These are phyloP conservation scores for Hyphopichia burtonii DNA, from an alignment of 1,139 yeast genomes.

Conservation along the genomic window DNA sequence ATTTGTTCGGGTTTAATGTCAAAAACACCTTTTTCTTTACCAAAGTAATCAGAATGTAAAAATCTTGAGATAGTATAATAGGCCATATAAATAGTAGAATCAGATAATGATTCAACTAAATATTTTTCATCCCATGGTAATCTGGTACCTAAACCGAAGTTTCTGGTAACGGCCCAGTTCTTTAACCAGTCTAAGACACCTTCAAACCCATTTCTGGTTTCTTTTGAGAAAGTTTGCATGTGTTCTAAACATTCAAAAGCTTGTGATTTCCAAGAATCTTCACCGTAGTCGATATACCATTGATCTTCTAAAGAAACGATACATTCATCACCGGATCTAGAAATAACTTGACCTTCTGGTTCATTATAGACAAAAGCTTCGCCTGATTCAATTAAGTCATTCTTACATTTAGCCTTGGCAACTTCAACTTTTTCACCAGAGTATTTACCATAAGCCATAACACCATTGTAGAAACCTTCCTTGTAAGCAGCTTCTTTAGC, in stretches of 20 bases:
- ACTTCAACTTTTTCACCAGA: slow-evolving; percentile 86
- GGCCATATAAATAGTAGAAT: slow-evolving; percentile 94
- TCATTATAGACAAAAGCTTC: slow-evolving; percentile 89
- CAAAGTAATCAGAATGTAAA: slow-evolving; percentile 85
- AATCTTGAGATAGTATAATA: slow-evolving; percentile 89
- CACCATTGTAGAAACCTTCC: slow-evolving; percentile 94
- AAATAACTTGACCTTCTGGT: slow-evolving; percentile 86
- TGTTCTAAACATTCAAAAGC: slow-evolving; percentile 76
- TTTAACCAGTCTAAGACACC: slow-evolving; percentile 95
- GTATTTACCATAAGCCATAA: slow-evolving; percentile 76
- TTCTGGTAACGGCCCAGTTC: slow-evolving; percentile 98
- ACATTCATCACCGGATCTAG: slow-evolving; percentile 97
- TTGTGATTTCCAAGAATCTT: slow-evolving; percentile 82
- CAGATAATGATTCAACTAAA: slow-evolving; percentile 92
- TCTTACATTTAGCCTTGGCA: slow-evolving; percentile 86
- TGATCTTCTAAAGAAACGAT: slow-evolving; percentile 97
- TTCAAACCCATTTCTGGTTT: slow-evolving; percentile 90
- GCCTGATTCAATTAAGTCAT: slow-evolving; percentile 73
- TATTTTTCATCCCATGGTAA: slow-evolving; percentile 97
- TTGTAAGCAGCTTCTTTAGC: slow-evolving; percentile 96
- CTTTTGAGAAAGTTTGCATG: slow-evolving; percentile 81
- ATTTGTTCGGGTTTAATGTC: slow-evolving; percentile 77
- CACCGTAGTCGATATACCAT: slow-evolving; percentile 98
- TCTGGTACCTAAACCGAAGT: slow-evolving; percentile 92
- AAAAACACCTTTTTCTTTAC: slow-evolving; percentile 70